Conservation (phyloP, 2,329 filamentous ascomycete species). For the Leptographium flavum region DNA sequence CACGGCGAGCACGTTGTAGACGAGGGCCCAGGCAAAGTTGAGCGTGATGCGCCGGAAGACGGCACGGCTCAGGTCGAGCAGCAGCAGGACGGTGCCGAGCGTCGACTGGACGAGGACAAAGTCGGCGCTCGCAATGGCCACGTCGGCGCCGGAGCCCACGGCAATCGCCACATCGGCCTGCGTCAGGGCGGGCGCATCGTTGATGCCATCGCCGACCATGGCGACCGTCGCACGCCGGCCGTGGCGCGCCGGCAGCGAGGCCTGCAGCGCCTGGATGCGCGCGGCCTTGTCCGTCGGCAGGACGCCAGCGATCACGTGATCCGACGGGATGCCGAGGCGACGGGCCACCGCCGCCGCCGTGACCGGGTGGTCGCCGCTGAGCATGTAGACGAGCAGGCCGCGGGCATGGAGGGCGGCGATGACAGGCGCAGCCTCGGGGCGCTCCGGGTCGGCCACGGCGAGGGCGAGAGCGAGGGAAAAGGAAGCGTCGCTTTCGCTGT, state of each 20-base stretch:
- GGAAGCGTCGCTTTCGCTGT: background rate
- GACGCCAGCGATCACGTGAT: constrained; percentile 75
- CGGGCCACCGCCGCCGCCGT: constrained; percentile 69
- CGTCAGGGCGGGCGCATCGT: constrained; percentile 71
- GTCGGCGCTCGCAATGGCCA: constrained; percentile 66
- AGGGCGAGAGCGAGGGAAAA: constrained; percentile 51
- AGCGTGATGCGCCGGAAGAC: constrained; percentile 69
- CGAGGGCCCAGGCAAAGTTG: constrained; percentile 74
- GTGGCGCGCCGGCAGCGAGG: constrained; percentile 26
- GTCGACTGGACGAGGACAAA: constrained; percentile 65
- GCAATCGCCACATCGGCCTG: constrained; percentile 74
- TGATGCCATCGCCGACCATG: constrained; percentile 84
- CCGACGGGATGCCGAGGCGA: constrained; percentile 56
- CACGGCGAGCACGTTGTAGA: constrained; percentile 68
- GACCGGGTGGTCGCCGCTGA: constrained; percentile 79
- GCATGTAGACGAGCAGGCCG: constrained; percentile 73
- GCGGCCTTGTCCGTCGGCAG: constrained; percentile 71
- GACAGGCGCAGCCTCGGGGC: constrained; percentile 53
- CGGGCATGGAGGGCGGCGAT: constrained; percentile 48
- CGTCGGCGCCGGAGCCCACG: constrained; percentile 69
- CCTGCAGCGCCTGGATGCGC: constrained; percentile 51
- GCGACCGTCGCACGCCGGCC: constrained; percentile 43
- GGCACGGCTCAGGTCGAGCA: constrained; percentile 54
- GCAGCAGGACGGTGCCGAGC: constrained; percentile 54
- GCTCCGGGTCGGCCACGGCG: constrained; percentile 68